Evolutionary conservation across 208 protist genomes (phyloP), one percentile per base, ranked within the genome.

Genomic region (Acanthamoeba royreba): DNA sequence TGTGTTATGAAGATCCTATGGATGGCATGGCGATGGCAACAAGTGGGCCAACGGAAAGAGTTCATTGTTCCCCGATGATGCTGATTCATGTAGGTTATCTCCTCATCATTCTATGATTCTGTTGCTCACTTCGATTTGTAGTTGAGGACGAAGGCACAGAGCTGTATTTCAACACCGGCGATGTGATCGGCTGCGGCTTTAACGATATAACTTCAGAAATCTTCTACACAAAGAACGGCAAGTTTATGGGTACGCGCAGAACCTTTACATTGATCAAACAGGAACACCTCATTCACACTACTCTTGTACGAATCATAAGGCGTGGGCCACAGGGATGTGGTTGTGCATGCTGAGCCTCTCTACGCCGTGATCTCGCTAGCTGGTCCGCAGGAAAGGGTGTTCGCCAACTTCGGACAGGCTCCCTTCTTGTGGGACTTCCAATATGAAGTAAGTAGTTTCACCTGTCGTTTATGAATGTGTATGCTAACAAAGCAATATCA

Each of bases 371-470:
- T 90, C 46, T 58, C 52, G 2, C 83, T 90, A 0, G 46, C 83
- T 19, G 83, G 83, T 7, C 83, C 83, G 38, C 83, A 66, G 52
- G 83, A 90, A 33, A 90, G 35, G 52, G 83, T 90, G 13, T 90
- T 31, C n/a, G 33, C 31, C 83, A 90, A 90, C 49, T 90, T 90
- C 25, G 83, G 83, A 8, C 83, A 90, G 83, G 25, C 49, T 7
- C 83, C 83, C 9, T 90, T 90, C 83, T 52, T 90, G 0, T 90
- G 83, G 83, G 83, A 90, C 83, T 90, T 90, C 74, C 42, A 81
- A 25, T 81, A 77, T 28, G 35, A 15, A 13, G 13, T 22, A 22
- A 58, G 15, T 13, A n/a, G n/a, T n/a, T n/a, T n/a, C n/a, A n/a
- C n/a, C n/a, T n/a, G n/a, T n/a, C 22, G 49, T 58, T 13, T 58